Percentiles rank a stretch among this genome's conserved stretches.
phyloP scores from a whole-genome alignment of 225 moss, liverwort and hornwort genomes.

The Marchantia polymorpha region DNA sequence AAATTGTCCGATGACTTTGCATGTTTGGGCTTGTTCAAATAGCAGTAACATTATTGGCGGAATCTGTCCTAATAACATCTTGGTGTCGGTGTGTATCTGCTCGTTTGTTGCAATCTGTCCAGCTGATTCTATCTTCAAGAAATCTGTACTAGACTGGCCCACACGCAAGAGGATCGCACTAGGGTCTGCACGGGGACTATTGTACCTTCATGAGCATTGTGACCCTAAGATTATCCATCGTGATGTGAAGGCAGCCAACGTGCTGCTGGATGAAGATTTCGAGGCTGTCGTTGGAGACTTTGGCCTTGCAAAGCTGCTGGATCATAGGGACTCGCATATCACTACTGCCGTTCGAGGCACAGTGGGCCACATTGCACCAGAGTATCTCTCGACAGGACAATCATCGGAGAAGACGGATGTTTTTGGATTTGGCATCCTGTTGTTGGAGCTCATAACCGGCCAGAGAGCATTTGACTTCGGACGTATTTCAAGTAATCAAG shows the following conservation, averaged over 20 bases:
- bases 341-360: slow-evolving; percentile 93
- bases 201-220: slow-evolving; percentile 91
- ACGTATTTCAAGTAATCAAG: slow-evolving; percentile 65
- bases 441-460: slow-evolving; percentile 90
- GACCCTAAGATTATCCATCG: slow-evolving; percentile 96
- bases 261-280: slow-evolving; percentile 80
- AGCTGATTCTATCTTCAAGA: slow-evolving; percentile 60
- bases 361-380: slow-evolving; percentile 91
- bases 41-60: too few relatives aligned
- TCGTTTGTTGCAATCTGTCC: neutral
- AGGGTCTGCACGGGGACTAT: slow-evolving; percentile 76
- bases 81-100: too few relatives aligned
- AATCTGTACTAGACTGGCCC: slow-evolving; percentile 78
- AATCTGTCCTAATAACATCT: too few relatives aligned
- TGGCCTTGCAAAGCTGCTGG: slow-evolving; percentile 86
- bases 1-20: too few relatives aligned
- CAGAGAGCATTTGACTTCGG: slow-evolving; percentile 93
- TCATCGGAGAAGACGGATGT: slow-evolving; percentile 98
- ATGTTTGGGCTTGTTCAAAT: too few relatives aligned
- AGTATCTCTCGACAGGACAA: slow-evolving; percentile 92
- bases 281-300: slow-evolving; percentile 97
- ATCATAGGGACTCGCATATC: slow-evolving; percentile 85
- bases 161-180: slow-evolving; percentile 83
- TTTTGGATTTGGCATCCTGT: slow-evolving; percentile 84
- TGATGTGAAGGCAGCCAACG: slow-evolving; percentile 94